Evolutionary conservation across 1,139 yeast genomes (phyloP), one percentile per base, ranked within the genome.

Genomic region (Pichia inconspicua): DNA sequence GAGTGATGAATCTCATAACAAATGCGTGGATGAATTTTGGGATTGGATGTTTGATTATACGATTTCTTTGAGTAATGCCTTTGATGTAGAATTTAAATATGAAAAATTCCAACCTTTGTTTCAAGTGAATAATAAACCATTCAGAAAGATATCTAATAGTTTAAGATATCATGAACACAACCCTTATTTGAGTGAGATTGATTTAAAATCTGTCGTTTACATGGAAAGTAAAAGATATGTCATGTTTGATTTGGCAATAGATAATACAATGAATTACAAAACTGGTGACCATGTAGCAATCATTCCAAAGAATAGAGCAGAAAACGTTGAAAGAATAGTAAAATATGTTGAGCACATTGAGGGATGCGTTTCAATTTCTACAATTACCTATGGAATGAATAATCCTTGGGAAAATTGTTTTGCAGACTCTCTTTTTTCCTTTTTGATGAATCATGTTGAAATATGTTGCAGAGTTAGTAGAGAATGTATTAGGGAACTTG

Each of bases 261-360:
- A 88, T 61, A 70, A 86, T 41, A 70, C 83, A 1, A 70, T 92
- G 63, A 81, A 82, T 60, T 94, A 92, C 66, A 73, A 87, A 47
- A 88, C 97, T 9, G 98, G 99, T 63, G 98, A 92, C 65, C 98
- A 94, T 68, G 71, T 92, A 55, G 98, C 96, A 14, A 71, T 94
- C 46, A 85, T 96, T 88, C 90, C 97, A 32, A 84, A 88, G 39
- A 94, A 94, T 67, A 70, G 89, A 4, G 70, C 77, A 58, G 84
- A 78, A 58, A 82, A 86, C 59, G 82, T 89, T 40, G 73, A 72
- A 14, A 68, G 72, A 38, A 84, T 92, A 59, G 67, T 84, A 52
- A 59, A 22, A 10, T 37, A 19, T 37, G n/a, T 37, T 12, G 27
- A 37, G 12, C 14, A 2, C 3, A 19, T 37, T 4, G 40, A 37